Evolutionary conservation across 2,329 filamentous ascomycete genomes (phyloP), one percentile per base, ranked within the genome.

Genomic region (Immersiporthe knoxdaviesiana): DNA sequence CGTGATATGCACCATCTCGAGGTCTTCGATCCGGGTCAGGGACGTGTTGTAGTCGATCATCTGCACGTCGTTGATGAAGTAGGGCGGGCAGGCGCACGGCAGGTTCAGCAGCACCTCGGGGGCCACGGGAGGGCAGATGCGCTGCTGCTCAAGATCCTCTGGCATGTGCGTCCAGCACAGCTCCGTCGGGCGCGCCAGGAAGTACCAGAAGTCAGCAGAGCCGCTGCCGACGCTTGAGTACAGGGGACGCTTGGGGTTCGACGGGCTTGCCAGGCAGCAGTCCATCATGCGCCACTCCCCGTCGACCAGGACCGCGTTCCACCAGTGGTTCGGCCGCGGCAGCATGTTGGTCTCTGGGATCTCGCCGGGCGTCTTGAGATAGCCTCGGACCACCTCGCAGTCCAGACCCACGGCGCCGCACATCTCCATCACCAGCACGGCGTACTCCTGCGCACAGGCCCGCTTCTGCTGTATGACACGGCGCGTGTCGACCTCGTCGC

Each of bases 211-310:
- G 74, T 99, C 96, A 0, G 96, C 93, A 1, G 87, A 83, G 58
- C 90, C 87, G 70, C 85, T 88, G 69, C 87, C 87, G 35, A 87
- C 86, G 74, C 87, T 92, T 18, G 94, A 97, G 80, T 97, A 98
- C 41, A 89, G 83, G 21, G 83, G 84, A 62, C 97, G 88, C 68
- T 88, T 90, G 12, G 96, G 95, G 75, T 98, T 93, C 0, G 95
- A 97, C 16, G 95, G 94, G 72, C 91, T 94, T 4, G 96, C 94
- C 62, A 99, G 84, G 47, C 93, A 97, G 78, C 93, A 96, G 79
- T 99, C 96, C 83, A 99, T 93, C 73, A 98, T 92, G 64, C 96
- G 91, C 96, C 96, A 99, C 80, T 97, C 94, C 30, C 92, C 91
- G 78, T 99, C 96, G 11, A 97, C 90, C 47, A 97, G 82, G 24